Conservation (phyloP, 2,329 filamentous ascomycete genomes). For the Penicillium frequentans region DNA sequence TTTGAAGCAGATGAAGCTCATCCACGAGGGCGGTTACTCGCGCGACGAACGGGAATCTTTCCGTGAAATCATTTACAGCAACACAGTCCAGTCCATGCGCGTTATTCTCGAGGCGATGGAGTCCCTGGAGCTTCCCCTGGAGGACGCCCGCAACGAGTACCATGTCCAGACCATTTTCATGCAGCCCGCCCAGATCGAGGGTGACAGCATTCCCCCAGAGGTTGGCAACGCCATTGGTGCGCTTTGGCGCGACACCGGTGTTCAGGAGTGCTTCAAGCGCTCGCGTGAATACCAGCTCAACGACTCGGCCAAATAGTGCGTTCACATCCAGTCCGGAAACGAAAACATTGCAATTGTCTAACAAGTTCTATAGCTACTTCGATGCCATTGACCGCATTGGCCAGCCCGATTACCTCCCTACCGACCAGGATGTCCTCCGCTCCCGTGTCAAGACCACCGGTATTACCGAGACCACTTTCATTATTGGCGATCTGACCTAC, state of each 20-base stretch:
- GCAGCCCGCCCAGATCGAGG: constrained; percentile 95
- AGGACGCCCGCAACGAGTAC: constrained; percentile 91
- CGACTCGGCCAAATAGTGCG: constrained; percentile 93
- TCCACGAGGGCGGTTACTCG: constrained; percentile 98
- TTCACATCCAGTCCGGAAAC: constrained; percentile 25
- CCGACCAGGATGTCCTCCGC: constrained; percentile 90
- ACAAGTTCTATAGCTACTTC: constrained; percentile 72
- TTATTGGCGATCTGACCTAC: constrained; percentile 91
- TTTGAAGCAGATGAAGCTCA: constrained; percentile 98
- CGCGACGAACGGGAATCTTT: constrained; percentile 76
- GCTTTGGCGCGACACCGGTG: constrained; percentile 88
- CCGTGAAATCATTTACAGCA: constrained; percentile 72
- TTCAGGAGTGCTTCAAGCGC: constrained; percentile 92
- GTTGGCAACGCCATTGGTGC: constrained; percentile 91
- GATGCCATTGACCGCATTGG: constrained; percentile 91
- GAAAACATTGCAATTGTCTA: constrained; percentile 3
- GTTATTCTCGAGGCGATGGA: constrained; percentile 70
- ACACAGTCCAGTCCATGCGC: constrained; percentile 69
- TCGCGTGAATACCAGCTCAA: constrained; percentile 96
- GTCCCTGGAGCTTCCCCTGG: constrained; percentile 73
- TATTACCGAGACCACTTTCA: constrained; percentile 96
- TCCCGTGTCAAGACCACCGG: constrained; percentile 97
- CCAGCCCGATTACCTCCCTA: constrained; percentile 88
- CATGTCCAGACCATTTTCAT: constrained; percentile 99
- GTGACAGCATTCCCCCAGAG: constrained; percentile 89